Evolutionary conservation across 257 asterid species (phyloP).

Genomic region (Leptodermis oblonga): DNA sequence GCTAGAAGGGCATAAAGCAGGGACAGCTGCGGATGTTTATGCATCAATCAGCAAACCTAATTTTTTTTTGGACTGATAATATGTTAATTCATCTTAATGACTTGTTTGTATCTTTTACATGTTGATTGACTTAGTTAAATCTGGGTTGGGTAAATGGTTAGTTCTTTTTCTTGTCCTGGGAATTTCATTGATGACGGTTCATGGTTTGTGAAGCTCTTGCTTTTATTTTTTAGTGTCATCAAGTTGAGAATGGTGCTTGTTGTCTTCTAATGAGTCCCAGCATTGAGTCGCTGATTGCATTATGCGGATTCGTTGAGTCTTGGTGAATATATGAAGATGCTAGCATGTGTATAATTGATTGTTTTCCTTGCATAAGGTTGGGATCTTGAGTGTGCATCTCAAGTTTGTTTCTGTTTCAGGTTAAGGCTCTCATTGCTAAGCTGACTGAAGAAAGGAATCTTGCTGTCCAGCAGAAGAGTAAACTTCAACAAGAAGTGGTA

Average conservation of each 20-base stretch:
- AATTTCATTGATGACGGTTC: neutral
- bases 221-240: neutral
- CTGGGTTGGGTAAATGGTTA: neutral
- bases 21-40: slow-evolving; percentile 1
- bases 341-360: neutral
- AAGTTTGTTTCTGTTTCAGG: slow-evolving; percentile 40
- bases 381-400: slow-evolving; percentile 8
- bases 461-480: slow-evolving; percentile 59
- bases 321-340: neutral
- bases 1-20: neutral
- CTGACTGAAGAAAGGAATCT: slow-evolving; percentile 71
- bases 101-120: neutral
- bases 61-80: neutral
- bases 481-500: slow-evolving; percentile 68
- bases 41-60: neutral
- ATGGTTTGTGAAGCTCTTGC: neutral
- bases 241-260: neutral
- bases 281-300: neutral
- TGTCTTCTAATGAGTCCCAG: neutral
- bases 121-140: neutral
- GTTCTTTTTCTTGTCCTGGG: neutral
- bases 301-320: neutral
- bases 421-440: slow-evolving; percentile 62
- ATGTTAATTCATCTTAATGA: neutral
- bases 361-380: neutral